Evolutionary conservation across 495 filamentous ascomycete genomes (phyloP), one percentile per base, ranked within the genome.

Genomic region (Penicillium robsamsonii): DNA sequence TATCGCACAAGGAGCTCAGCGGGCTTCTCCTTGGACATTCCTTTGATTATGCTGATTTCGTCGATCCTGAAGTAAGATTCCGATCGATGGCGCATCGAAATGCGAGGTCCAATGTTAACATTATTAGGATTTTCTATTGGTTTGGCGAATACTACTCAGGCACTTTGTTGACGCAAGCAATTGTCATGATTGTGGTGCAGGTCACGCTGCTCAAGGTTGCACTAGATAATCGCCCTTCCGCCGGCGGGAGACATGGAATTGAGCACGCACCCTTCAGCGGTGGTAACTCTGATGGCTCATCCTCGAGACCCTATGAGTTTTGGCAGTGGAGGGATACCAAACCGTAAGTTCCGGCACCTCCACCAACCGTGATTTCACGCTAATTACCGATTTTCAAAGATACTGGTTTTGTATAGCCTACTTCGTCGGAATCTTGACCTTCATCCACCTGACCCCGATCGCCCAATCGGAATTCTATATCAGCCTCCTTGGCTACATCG

Each of bases 11-110:
- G 87, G 66, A 90, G 85, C 30, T 96, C 91, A 43, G 89, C 87
- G 18, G 94, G 94, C 35, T 98, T 98, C 76, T 89, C 87, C 10
- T 71, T 86, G 42, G 89, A 98, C 68, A 98, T 96, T 44, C 95
- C 94, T 5, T 71, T 97, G 58, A 98, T 98, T 60, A 98, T 98
- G 94, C 89, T 98, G 27, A 84, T 96, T 42, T 88, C 94, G 13
- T 96, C 91, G 10, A 85, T 97, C 51, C 74, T 96, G 27, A 94
- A 95, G 88, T 96, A 74, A 63, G 83, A 68, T 30, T 45, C 40
- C 38, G 42, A 11, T 35, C 40, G 44, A 29, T 50, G 18, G 49
- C 41, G 46, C 31, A 42, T 41, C 13, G 5, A 22, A 38, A 31
- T 5, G 25, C 6, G 15, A 15, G n/a, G 13, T 8, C 15, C 11